Percentiles rank a stretch among this genome's conserved stretches.
Conservation (phyloP, 2,329 filamentous ascomycete species). For the Botryotinia globosa region DNA sequence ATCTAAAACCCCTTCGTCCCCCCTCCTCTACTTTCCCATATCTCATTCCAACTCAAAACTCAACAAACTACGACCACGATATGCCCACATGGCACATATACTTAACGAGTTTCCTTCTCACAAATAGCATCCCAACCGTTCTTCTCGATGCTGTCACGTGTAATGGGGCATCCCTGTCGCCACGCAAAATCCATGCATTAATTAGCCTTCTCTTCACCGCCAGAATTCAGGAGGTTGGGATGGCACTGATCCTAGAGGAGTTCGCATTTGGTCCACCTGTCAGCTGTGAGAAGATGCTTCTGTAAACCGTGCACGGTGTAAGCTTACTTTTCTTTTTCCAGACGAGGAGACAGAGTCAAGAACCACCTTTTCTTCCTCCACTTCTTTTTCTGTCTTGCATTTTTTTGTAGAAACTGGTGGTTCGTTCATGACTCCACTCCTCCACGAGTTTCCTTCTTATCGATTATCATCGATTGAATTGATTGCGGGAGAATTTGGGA, state of each 20-base stretch:
- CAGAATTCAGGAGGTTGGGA: conserved; percentile 17
- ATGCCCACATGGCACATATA: background rate
- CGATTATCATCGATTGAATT: background rate
- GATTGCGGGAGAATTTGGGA: background rate
- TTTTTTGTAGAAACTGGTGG: background rate
- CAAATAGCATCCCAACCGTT: background rate
- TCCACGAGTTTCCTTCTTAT: background rate
- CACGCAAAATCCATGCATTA: conserved; percentile 1
- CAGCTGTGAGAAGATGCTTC: background rate
- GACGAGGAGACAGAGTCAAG: background rate
- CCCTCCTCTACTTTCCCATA: background rate
- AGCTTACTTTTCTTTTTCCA: conserved; percentile 5
- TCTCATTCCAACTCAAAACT: background rate
- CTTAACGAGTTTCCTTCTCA: background rate
- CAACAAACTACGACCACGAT: background rate
- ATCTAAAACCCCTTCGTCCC: background rate
- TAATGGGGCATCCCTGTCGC: background rate
- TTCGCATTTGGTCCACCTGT: background rate
- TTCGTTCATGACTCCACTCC: background rate
- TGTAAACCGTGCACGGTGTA: background rate
- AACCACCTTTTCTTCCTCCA: conserved; percentile 7
- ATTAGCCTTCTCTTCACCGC: conserved; percentile 17
- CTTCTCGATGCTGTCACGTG: background rate
- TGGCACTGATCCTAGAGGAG: conserved; percentile 8
- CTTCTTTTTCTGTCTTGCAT: conserved; percentile 16